phyloP scores from a whole-genome alignment of 345 rosid species.

The Acer negundo region DNA sequence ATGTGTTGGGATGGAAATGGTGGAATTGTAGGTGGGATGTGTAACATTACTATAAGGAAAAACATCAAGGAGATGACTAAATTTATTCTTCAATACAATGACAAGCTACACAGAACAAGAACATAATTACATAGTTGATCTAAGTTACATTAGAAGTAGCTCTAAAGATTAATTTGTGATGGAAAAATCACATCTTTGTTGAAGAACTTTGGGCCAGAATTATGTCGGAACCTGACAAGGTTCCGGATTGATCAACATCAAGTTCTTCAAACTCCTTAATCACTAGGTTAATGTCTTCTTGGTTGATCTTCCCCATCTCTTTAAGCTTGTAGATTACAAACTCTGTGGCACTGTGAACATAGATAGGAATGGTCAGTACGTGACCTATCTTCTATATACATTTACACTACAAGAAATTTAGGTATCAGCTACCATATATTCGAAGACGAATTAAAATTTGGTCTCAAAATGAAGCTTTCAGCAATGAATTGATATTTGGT shows the following conservation, averaged over 20 bases:
- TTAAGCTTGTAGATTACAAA: slow-evolving; percentile 69
- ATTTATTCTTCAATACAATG: background rate
- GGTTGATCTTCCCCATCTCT: slow-evolving; percentile 86
- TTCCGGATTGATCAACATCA: slow-evolving; percentile 63
- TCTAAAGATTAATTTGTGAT: background rate
- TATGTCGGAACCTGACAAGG: slow-evolving; percentile 41
- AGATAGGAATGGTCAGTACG: background rate
- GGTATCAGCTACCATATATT: no score
- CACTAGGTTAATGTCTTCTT: slow-evolving; percentile 57
- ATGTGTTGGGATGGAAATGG: no score
- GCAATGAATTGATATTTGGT: no score
- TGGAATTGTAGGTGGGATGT: no score
- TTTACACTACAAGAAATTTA: no score
- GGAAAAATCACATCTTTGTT: slow-evolving; percentile 19
- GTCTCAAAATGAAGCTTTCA: no score
- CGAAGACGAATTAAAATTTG: no score
- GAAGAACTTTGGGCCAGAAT: slow-evolving; percentile 36
- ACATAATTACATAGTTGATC: background rate
- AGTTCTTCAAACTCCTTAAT: slow-evolving; percentile 77
- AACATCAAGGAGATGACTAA: background rate
- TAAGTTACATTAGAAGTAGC: background rate
- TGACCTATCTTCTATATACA: background rate
- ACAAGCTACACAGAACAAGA: background rate
- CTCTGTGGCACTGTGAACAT: slow-evolving; percentile 56
- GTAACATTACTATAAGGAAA: no score